These are phyloP conservation scores for Rubroboletus pulcherrimus DNA, from an alignment of 768 basidiomycete genomes.

Conservation along the genomic window DNA sequence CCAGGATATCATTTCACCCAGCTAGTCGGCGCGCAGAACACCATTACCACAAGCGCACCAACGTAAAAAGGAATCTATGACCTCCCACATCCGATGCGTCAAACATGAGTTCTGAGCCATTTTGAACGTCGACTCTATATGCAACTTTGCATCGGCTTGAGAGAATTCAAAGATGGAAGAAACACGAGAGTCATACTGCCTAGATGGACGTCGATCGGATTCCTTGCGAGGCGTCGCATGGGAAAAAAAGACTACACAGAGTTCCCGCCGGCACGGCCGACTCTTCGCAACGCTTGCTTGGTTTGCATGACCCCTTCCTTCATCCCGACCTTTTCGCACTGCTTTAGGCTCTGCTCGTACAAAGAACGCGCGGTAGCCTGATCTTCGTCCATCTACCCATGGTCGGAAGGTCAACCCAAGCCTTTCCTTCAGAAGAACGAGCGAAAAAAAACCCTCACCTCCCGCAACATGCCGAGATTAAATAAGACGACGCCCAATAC, in stretches of 20 bases:
- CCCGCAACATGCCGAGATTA: conserved; percentile 55
- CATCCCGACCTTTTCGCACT: conserved; percentile 31
- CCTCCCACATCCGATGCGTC: neutral
- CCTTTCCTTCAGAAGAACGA: neutral
- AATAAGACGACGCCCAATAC: conserved; percentile 56
- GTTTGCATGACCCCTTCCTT: conserved; percentile 35
- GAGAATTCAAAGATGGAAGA: no score
- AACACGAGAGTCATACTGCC: neutral
- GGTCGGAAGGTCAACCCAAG: neutral
- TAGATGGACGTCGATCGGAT: neutral
- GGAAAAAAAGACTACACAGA: neutral
- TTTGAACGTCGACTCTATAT: neutral
- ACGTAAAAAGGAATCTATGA: neutral
- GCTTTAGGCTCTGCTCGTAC: conserved; percentile 31
- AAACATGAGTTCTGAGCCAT: neutral
- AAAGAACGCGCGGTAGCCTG: conserved; percentile 25
- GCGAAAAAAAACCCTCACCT: conserved; percentile 25
- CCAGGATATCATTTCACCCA: no score
- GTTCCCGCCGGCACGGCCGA: conserved; percentile 9
- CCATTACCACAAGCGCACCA: no score
- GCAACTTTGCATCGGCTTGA: neutral
- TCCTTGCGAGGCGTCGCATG: neutral
- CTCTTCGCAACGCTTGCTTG: conserved; percentile 31
- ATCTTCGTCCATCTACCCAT: conserved; percentile 33
- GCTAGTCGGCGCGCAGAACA: no score